Evolutionary conservation across 495 filamentous ascomycete genomes (phyloP), one percentile per base, ranked within the genome.

Genomic region (Hapsidospora chrysogenum): DNA sequence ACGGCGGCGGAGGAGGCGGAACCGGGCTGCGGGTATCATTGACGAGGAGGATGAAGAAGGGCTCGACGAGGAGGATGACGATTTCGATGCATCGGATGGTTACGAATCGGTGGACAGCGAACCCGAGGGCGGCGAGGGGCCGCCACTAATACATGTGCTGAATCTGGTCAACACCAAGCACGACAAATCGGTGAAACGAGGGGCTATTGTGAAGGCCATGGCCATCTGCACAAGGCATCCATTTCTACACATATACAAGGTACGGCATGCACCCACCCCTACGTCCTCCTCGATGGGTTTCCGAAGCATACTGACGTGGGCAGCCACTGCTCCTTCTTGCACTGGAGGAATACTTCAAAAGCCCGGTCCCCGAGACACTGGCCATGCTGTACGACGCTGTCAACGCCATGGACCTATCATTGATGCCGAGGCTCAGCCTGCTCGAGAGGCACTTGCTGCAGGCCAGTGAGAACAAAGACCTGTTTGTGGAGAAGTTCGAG

Each of bases 171-270:
- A 96, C 50, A 99, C 86, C 2, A 96, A 96, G 56, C 83, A 89
- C 46, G 89, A 96, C 56, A 82, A 80, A 46, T 78, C 74, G 10
- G 86, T 80, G 9, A 86, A 89, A 54, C 69, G 86, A 68, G 89
- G 89, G 37, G 92, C 89, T 2, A 75, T 93, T 19, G 86, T 95
- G 19, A 97, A 95, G 57, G 85, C 89, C 2, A 97, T 97, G 89
- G 89, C 89, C n/a, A 95, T 97, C 43, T 97, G 89, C 58, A 97
- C 89, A 3, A 65, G 87, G 31, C 89, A 97, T 61, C 85, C 89
- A n/a, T 97, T 97, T 51, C 66, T 97, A 34, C 87, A 97, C 54
- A 96, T 97, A 38, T 97, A 96, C 57, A 97, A 96, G 70, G 84
- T 84, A 49, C 33, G 23, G 6, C 23, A 11, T 11, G 23, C n/a